These are phyloP conservation scores for Reticulascus tulasneorum DNA, from an alignment of 2,329 filamentous ascomycete genomes.

Conservation along the genomic window DNA sequence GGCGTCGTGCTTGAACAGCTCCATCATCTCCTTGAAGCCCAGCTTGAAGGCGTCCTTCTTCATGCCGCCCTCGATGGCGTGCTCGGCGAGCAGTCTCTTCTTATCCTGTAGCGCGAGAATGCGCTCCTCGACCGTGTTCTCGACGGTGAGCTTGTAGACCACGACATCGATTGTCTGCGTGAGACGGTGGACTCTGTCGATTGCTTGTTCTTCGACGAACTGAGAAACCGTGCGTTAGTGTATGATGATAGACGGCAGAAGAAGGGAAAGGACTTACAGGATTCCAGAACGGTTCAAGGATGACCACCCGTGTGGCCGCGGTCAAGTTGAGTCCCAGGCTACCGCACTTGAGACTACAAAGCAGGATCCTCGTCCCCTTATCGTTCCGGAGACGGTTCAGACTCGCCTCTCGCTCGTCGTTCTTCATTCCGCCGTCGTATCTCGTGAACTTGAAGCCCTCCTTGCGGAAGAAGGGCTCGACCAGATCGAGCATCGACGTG, in stretches of 20 bases:
- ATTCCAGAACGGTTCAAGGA: conserved; percentile 98
- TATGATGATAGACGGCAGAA: background rate
- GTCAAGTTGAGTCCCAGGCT: conserved; percentile 91
- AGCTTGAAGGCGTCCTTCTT: conserved; percentile 75
- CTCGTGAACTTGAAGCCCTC: conserved; percentile 76
- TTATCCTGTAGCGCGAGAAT: conserved; percentile 93
- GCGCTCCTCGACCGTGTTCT: conserved; percentile 82
- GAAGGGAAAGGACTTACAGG: conserved; percentile 53
- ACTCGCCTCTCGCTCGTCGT: conserved; percentile 85
- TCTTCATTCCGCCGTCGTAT: conserved; percentile 94
- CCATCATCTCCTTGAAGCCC: conserved; percentile 88
- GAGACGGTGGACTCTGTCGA: conserved; percentile 96
- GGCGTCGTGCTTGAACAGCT: conserved; percentile 58
- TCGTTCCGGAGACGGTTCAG: conserved; percentile 73
- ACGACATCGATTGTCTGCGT: conserved; percentile 94
- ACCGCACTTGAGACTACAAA: conserved; percentile 93
- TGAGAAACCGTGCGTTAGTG: conserved; percentile 27
- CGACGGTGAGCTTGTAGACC: conserved; percentile 90
- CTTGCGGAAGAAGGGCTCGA: conserved; percentile 82
- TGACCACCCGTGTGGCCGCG: conserved; percentile 86
- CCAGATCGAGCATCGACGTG: conserved; percentile 94
- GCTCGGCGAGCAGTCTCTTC: conserved; percentile 86
- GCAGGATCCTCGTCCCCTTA: conserved; percentile 70
- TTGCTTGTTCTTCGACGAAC: conserved; percentile 98
- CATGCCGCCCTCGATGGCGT: conserved; percentile 79